phyloP scores from a whole-genome alignment of 495 filamentous ascomycete genomes.

The Tuber brumale region DNA sequence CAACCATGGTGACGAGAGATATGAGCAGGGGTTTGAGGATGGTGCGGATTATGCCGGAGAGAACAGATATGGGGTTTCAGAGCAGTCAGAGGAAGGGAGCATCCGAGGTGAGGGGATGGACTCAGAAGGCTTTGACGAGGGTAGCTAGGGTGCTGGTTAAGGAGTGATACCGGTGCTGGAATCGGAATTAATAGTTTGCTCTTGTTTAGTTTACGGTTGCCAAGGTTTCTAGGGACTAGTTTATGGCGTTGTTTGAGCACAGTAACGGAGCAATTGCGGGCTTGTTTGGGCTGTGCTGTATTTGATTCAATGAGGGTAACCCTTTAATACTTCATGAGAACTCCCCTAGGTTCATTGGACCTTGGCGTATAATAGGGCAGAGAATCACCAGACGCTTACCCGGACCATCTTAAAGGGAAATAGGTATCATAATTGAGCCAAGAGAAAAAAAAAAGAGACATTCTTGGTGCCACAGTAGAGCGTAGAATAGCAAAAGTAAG shows the following conservation, averaged over 20 bases:
- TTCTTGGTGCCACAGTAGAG: neutral
- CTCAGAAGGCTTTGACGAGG: neutral
- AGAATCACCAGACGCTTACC: neutral
- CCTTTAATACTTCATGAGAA: neutral
- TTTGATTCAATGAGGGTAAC: neutral
- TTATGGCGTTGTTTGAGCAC: neutral
- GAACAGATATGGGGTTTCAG: neutral
- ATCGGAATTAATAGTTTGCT: neutral
- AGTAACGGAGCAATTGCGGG: neutral
- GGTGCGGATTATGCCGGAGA: slow-evolving; percentile 34
- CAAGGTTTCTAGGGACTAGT: neutral
- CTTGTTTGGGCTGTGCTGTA: neutral
- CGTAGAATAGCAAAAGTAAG: neutral
- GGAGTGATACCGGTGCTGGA: neutral
- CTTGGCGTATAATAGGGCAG: neutral
- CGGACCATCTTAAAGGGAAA: neutral
- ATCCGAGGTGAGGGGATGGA: neutral
- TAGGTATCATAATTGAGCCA: neutral
- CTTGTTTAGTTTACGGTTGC: neutral
- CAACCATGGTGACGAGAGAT: slow-evolving; percentile 21
- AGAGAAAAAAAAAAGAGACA: neutral
- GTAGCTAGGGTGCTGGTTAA: neutral
- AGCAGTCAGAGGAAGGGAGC: neutral
- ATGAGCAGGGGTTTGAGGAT: slow-evolving; percentile 37
- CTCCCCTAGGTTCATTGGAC: neutral